Evolutionary conservation across 495 filamentous ascomycete species (phyloP), one percentile per base, ranked within the genome.

Genomic region (Penicillium coprophilum): DNA sequence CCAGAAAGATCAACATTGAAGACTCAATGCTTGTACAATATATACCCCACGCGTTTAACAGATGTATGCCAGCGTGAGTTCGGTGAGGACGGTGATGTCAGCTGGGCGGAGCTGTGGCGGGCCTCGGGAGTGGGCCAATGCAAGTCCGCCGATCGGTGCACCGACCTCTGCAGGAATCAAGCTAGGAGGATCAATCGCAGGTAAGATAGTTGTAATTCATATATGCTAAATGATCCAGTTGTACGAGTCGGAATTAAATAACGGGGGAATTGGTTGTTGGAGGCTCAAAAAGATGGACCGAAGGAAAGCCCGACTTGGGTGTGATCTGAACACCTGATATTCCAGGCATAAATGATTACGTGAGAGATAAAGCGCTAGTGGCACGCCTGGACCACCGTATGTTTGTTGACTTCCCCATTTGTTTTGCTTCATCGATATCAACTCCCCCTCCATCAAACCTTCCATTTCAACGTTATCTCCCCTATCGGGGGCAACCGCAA

Each of bases 391-490:
- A 3, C 28, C 20, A 52, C 50, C 65, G 67, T 63, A 70, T 74
- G 71, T 74, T 74, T 72, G 69, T 73, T 71, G 69, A 71, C 63
- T 59, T 69, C 62, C 61, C 57, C 64, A 57, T 63, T 61, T 67
- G 61, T 64, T 68, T 64, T 55, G 57, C 31, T 19, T 47, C 44
- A 24, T 46, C 24, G 32, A 27, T n/a, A 31, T 54, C 40, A 28
- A 46, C 44, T 45, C 45, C 34, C 34, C 10, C 54, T 53, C 36
- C 54, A 50, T 58, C 50, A 50, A 44, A 11, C 55, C 32, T 44
- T 43, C 50, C 54, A 23, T 56, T 48, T 41, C 27, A 21, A 50
- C 44, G 34, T 48, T 56, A 44, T 50, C 56, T 60, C 64, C 69
- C 64, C 66, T 59, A 60, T 60, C 61, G 61, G 63, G 63, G 64